Percentiles rank a stretch among this genome's conserved stretches.
These are phyloP conservation scores for Corynespora cassiicola DNA, from an alignment of 2,329 filamentous ascomycete species.

Conservation along the genomic window DNA sequence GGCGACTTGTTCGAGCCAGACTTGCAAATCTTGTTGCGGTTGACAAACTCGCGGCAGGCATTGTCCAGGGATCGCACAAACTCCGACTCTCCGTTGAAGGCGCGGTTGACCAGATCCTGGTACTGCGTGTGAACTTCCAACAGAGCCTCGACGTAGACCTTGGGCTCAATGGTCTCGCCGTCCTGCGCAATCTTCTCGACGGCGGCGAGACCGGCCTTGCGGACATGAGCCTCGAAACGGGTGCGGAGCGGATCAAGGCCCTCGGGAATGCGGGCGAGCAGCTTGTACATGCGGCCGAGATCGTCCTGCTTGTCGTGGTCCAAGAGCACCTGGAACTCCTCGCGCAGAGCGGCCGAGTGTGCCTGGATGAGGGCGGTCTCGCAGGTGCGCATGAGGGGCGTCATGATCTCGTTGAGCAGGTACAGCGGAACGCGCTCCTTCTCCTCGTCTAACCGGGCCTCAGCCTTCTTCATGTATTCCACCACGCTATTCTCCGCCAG, in stretches of 20 bases:
- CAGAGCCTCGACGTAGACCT: conserved; percentile 93
- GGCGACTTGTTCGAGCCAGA: conserved; percentile 92
- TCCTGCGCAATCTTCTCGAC: conserved; percentile 90
- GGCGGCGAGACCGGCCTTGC: conserved; percentile 85
- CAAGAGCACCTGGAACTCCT: conserved; percentile 93
- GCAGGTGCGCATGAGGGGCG: conserved; percentile 83
- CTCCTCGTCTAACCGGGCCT: conserved; percentile 86
- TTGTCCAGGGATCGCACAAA: conserved; percentile 97
- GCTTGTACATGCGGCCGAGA: conserved; percentile 93
- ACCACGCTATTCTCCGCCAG: conserved; percentile 96
- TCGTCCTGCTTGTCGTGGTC: conserved; percentile 96
- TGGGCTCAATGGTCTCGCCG: conserved; percentile 90
- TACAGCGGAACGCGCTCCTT: conserved; percentile 93
- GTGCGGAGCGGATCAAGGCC: conserved; percentile 87
- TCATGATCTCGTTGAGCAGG: conserved; percentile 86
- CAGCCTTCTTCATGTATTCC: conserved; percentile 99
- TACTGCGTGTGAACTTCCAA: conserved; percentile 96
- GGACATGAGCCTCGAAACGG: conserved; percentile 90
- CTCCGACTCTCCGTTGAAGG: conserved; percentile 94
- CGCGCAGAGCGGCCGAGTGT: conserved; percentile 83
- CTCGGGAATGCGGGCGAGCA: conserved; percentile 87
- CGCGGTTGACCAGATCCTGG: conserved; percentile 85
- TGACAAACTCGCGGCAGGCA: conserved; percentile 96
- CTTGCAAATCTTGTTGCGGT: conserved; percentile 95
- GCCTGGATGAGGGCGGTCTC: conserved; percentile 89